A percentile compares a stretch with the other conserved stretches of the same genome.
Conservation (phyloP, 2,329 filamentous ascomycete species). For the Fusarium tjaetaba region DNA sequence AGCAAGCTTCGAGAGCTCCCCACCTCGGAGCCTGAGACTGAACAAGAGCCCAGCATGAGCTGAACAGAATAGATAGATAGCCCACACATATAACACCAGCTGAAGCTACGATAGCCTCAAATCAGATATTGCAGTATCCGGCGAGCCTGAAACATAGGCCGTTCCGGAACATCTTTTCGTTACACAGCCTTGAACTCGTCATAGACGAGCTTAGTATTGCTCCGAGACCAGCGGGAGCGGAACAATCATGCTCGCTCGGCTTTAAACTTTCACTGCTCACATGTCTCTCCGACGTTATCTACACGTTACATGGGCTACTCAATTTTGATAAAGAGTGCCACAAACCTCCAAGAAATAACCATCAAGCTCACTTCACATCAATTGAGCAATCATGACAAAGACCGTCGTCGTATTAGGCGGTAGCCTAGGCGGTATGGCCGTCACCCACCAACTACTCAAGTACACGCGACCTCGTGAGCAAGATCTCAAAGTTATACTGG, state of each 20-base stretch:
- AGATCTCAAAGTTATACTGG: slow-evolving; percentile 63
- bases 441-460: slow-evolving; percentile 65
- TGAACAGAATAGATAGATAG: neutral
- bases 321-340: neutral
- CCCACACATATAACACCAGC: neutral
- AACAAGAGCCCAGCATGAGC: neutral
- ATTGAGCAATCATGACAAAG: slow-evolving; percentile 54
- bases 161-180: neutral
- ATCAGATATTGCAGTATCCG: neutral
- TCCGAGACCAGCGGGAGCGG: slow-evolving; percentile 20
- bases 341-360: neutral
- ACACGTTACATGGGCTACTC: neutral
- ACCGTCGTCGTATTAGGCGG: slow-evolving; percentile 66
- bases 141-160: slow-evolving; percentile 10
- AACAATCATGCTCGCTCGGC: slow-evolving; percentile 9
- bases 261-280: slow-evolving; percentile 2
- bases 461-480: slow-evolving; percentile 56
- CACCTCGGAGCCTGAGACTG: neutral
- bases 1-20: neutral
- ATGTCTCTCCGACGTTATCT: neutral
- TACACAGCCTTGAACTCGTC: slow-evolving; percentile 28
- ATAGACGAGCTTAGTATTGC: slow-evolving; percentile 19
- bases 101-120: neutral
- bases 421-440: slow-evolving; percentile 62
- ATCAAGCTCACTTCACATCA: neutral